Base-by-base conservation (phyloP, 768 basidiomycete genomes). In the Agaricus subrufescens region DNA sequence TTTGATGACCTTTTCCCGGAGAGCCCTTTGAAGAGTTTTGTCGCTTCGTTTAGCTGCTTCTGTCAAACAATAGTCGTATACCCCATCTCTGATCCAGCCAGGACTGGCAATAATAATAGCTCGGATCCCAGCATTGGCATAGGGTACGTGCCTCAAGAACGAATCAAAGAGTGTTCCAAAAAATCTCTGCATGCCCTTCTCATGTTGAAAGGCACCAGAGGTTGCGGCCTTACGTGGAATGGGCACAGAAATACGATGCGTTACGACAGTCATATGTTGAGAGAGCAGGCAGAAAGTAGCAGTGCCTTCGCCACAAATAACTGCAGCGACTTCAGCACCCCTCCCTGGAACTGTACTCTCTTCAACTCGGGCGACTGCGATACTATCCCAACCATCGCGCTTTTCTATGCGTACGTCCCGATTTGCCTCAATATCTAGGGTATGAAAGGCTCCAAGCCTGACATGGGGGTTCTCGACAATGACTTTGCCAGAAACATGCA, bases 81-180 rank as follows among this genome's bases (percentile, higher is more conserved):
- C 89, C 0, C 87, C 76, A 62, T 99, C 97, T 64, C 89, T 81
- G 6, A 94, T 87, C 86, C 98, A 99, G 0, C 97, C 97, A 7
- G 97, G 97, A 61, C 91, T 94, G 4, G 97, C 97, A 65, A 99
- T 89, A 46, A 99, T 91, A 64, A 99, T 91, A 2, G 90, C 96
- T 44, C 87, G 87, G 43, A 98, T 75, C 31, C 80, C 77, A 1
- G 77, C 78, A 59, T 80, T 84, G 23, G 81, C 73, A 63, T 86
- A 97, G 3, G 97, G 95, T 60, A 99, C 89, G 67, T 98, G 93
- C 15, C 96, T 83, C 4, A 93, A 69, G 62, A 98, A 91, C 0
- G 91, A 84, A 26, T 93, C 84, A 65, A 91, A 98, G 2, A 98
- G 71, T 11, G 85, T 82, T n/a, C 80, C 75, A 65, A 94, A 89